phyloP scores from a whole-genome alignment of 2,329 filamentous ascomycete species.

The Diplodia corticola region DNA sequence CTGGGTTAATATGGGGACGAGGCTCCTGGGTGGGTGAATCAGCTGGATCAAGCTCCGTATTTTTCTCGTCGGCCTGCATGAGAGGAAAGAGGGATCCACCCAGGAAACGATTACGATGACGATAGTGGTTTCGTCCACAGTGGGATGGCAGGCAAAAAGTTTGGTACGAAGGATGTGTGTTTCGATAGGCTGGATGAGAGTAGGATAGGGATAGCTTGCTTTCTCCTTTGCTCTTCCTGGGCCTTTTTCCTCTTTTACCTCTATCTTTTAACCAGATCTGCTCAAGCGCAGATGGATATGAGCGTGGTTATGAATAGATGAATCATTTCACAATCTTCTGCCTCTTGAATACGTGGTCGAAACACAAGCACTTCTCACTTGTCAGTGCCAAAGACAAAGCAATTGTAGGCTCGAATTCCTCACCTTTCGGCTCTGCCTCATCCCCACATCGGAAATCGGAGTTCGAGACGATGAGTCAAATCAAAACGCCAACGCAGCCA shows the following conservation, averaged over 20 bases:
- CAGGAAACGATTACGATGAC: background rate
- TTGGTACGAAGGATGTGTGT: background rate
- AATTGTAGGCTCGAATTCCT: background rate
- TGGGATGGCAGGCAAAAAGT: background rate
- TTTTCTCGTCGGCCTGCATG: background rate
- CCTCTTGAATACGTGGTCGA: background rate
- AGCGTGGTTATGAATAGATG: slow-evolving; percentile 13
- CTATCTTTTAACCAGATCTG: background rate
- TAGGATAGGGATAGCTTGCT: background rate
- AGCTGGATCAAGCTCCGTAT: background rate
- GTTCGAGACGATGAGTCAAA: background rate
- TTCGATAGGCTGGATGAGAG: background rate
- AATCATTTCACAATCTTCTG: background rate
- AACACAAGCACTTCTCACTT: too few species aligned
- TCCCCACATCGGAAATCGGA: background rate
- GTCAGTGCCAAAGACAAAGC: too few species aligned
- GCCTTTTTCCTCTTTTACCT: background rate
- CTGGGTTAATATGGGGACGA: slow-evolving; percentile 9
- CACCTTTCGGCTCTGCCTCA: too few species aligned
- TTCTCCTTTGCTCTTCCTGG: background rate
- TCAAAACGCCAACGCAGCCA: background rate
- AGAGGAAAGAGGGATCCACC: background rate
- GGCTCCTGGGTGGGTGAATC: background rate
- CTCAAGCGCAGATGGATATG: background rate
- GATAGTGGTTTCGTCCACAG: background rate